Evolutionary conservation across 106 monocot genomes (phyloP).

Genomic region (Iris macrosiphon): DNA sequence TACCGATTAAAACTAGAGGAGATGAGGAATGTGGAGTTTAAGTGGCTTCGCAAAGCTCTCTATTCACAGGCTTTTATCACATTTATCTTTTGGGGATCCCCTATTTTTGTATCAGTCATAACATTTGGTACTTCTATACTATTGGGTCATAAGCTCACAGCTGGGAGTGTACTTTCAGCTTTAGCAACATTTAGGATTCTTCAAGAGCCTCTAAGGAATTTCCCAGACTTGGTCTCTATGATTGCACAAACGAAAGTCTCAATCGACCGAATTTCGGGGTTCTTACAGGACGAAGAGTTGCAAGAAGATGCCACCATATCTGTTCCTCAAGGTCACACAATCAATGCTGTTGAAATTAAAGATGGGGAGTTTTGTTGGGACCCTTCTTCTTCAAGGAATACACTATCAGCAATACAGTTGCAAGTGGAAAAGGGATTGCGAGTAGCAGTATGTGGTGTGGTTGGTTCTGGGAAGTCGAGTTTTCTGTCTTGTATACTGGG

Average conservation of each 20-base stretch:
- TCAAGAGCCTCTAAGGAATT: slow-evolving; percentile 91
- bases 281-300: slow-evolving; percentile 73
- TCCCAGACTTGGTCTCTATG: slow-evolving; percentile 88
- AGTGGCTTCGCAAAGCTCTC: slow-evolving; percentile 66
- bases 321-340: slow-evolving; percentile 45
- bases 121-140: slow-evolving; percentile 85
- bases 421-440: slow-evolving; percentile 67
- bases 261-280: slow-evolving; percentile 67
- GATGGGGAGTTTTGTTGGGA: slow-evolving; percentile 92
- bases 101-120: slow-evolving; percentile 83
- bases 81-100: slow-evolving; percentile 96
- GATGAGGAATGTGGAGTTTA: slow-evolving; percentile 77
- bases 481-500: slow-evolving; percentile 90
- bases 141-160: slow-evolving; percentile 71
- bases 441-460: slow-evolving; percentile 86
- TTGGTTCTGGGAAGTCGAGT: slow-evolving; percentile 93
- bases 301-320: slow-evolving; percentile 58
- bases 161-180: slow-evolving; percentile 86
- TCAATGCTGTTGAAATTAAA: slow-evolving; percentile 64
- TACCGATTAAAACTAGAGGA: slow-evolving; percentile 70
- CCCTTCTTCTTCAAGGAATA: slow-evolving; percentile 42
- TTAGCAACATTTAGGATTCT: slow-evolving; percentile 93
- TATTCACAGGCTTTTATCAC: slow-evolving; percentile 85
- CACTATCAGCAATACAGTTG: slow-evolving; percentile 59
- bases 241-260: slow-evolving; percentile 96